A percentile compares a stretch with the other conserved stretches of the same genome.
These are phyloP conservation scores for Phytophthora macrochlamydospora DNA, from an alignment of 352 stramenopile species.

Conservation along the genomic window DNA sequence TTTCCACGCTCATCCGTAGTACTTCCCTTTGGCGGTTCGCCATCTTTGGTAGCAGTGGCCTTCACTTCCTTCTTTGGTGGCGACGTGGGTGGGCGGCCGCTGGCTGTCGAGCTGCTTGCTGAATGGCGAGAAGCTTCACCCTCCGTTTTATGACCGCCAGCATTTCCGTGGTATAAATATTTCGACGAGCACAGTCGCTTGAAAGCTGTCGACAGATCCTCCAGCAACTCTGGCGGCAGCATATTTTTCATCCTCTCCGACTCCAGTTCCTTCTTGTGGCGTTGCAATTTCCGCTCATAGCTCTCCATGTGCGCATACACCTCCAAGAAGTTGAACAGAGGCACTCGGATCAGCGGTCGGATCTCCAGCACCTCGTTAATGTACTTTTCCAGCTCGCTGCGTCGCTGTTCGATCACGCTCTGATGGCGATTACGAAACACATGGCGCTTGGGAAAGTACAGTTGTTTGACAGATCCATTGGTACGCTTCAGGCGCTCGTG, in stretches of 20 bases:
- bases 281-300: constrained; percentile 84
- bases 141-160: constrained; percentile 35
- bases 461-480: constrained; percentile 75
- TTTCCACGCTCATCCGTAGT: constrained; percentile 45
- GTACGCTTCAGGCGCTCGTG: constrained; percentile 85
- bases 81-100: constrained; percentile 42
- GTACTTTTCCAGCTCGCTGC: constrained; percentile 87
- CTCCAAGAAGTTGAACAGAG: constrained; percentile 89
- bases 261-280: constrained; percentile 88
- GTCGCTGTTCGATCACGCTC: constrained; percentile 86
- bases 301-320: constrained; percentile 89
- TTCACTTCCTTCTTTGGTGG: constrained; percentile 45
- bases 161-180: constrained; percentile 76
- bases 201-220: constrained; percentile 79
- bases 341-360: constrained; percentile 76
- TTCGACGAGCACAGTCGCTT: constrained; percentile 85
- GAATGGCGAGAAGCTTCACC: constrained; percentile 29
- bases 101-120: constrained; percentile 14
- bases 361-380: constrained; percentile 89
- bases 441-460: constrained; percentile 87
- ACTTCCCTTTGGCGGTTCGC: constrained; percentile 37
- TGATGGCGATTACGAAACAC: constrained; percentile 86
- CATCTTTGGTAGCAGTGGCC: constrained; percentile 18
- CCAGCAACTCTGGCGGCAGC: constrained; percentile 58
- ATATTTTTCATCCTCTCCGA: constrained; percentile 89